Evolutionary conservation across 2,329 filamentous ascomycete genomes (phyloP).

Genomic region (Cladosporium sp.): DNA sequence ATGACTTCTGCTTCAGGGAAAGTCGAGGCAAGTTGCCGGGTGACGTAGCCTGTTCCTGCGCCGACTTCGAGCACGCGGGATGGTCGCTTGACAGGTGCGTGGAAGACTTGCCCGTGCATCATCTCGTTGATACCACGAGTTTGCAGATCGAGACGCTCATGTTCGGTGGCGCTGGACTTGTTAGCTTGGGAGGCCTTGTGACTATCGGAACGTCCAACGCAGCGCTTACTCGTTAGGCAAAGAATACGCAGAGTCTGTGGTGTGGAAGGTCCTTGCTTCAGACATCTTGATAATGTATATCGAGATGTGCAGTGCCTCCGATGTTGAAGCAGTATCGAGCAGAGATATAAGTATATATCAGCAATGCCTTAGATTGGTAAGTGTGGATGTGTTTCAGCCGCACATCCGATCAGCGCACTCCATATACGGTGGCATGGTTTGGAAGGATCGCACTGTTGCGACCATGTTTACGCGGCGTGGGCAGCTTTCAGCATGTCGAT

Average conservation of each 20-base stretch:
- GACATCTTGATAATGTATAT: neutral
- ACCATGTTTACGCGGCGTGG: too few species aligned
- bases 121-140: neutral
- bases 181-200: neutral
- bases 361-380: too few species aligned
- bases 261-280: neutral
- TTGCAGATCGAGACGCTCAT: constrained; percentile 16
- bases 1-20: neutral
- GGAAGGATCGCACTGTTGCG: too few species aligned
- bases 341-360: too few species aligned
- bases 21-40: neutral
- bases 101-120: neutral
- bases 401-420: too few species aligned
- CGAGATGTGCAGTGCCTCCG: too few species aligned
- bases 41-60: constrained; percentile 14
- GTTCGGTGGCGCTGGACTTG: constrained; percentile 14
- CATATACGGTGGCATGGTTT: too few species aligned
- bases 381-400: too few species aligned
- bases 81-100: neutral
- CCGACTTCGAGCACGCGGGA: constrained; percentile 9
- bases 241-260: neutral
- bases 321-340: too few species aligned
- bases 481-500: too few species aligned
- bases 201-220: too few species aligned
- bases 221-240: neutral